These are phyloP conservation scores for Nicotiana tomentosiformis DNA, from an alignment of 257 asterid species.

Conservation along the genomic window DNA sequence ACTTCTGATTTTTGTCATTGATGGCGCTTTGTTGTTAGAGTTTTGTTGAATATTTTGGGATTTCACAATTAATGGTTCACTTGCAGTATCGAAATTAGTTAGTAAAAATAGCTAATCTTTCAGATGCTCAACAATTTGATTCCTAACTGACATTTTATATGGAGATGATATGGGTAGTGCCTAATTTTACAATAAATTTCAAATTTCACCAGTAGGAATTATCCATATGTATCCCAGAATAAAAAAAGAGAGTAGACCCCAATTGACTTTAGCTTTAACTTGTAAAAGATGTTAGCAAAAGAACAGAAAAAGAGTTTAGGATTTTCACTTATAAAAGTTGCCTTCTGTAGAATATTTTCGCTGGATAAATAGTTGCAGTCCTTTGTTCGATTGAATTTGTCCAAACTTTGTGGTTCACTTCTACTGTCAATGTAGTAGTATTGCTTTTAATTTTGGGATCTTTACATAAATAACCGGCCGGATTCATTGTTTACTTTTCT, in stretches of 20 bases:
- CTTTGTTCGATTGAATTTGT: background rate
- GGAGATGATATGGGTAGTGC: background rate
- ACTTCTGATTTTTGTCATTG: background rate
- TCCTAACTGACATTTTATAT: background rate
- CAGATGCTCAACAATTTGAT: background rate
- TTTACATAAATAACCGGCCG: too few species aligned
- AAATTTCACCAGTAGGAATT: background rate
- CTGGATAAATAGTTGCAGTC: background rate
- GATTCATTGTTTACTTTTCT: too few species aligned
- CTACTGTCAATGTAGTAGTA: background rate
- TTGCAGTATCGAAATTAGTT: background rate
- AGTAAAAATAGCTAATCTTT: background rate
- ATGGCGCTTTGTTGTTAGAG: background rate
- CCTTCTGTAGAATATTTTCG: background rate
- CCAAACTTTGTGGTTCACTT: background rate
- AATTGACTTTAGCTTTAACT: background rate
- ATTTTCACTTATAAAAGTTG: background rate
- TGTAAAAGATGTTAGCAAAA: background rate
- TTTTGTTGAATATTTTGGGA: background rate
- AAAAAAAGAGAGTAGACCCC: background rate
- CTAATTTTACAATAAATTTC: background rate
- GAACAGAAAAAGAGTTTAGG: background rate
- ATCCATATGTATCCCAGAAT: background rate
- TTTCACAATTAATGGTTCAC: background rate
- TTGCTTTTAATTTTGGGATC: background rate